Percentiles rank a stretch among this genome's conserved stretches.
phyloP scores from a whole-genome alignment of 2,329 filamentous ascomycete genomes.

The Zymoseptoria brevis region DNA sequence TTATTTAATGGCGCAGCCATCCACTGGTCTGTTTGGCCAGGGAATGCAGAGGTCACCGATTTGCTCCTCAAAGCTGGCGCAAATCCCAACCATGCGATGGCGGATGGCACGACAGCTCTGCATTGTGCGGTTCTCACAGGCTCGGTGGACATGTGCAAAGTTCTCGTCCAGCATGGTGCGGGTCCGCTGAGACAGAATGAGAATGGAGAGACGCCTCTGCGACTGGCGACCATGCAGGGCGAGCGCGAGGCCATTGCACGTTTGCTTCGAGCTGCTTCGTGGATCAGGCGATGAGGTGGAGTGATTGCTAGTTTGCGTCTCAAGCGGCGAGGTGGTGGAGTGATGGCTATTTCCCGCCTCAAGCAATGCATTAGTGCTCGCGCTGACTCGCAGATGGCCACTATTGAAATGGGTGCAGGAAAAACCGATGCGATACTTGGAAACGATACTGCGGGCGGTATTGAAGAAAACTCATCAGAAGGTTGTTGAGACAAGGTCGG shows the following conservation, averaged over 20 bases:
- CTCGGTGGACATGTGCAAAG: constrained; percentile 17
- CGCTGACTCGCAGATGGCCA: too few species aligned
- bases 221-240: constrained; percentile 17
- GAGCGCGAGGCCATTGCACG: constrained; percentile 10
- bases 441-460: too few species aligned
- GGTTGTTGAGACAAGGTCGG: too few species aligned
- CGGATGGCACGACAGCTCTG: constrained; percentile 24
- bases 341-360: too few species aligned
- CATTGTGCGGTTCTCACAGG: constrained; percentile 25
- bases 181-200: constrained; percentile 20
- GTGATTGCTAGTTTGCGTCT: background rate
- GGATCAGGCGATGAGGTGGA: background rate
- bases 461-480: too few species aligned
- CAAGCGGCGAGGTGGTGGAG: background rate
- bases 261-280: constrained; percentile 8
- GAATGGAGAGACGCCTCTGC: constrained; percentile 20
- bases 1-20: constrained; percentile 27
- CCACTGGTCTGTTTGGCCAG: constrained; percentile 26
- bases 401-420: too few species aligned
- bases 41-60: constrained; percentile 18
- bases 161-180: constrained; percentile 23
- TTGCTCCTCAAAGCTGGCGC: constrained; percentile 23
- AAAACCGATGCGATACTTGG: too few species aligned
- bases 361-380: too few species aligned
- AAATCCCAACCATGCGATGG: constrained; percentile 20